Evolutionary conservation across 2,329 filamentous ascomycete genomes (phyloP), one percentile per base, ranked within the genome.

Genomic region (Tolypocladium album): DNA sequence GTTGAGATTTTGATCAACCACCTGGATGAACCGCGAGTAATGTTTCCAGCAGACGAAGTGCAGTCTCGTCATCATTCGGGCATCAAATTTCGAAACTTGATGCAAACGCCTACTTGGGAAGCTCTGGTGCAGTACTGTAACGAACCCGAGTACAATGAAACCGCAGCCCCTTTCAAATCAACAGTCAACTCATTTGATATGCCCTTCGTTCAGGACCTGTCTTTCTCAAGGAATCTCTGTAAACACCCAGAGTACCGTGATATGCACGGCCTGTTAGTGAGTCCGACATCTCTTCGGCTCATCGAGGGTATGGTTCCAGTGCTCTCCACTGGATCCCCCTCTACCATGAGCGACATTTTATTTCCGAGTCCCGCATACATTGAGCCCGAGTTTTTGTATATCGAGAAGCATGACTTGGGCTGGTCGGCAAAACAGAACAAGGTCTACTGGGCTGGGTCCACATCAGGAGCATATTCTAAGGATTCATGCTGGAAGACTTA

Each of bases 391-490:
- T 75, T 78, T 40, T 62, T 65, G 4, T 84, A 83, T 63, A 66
- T 75, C 2, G 65, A 69, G 0, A 38, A 62, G 0, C 56, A 71
- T 2, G 82, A 83, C 60, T 47, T 75, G 0, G 66, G 70, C 0
- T 86, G 82, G 81, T 67, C 77, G 0, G 56, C 71, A 4, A 86
- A 86, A 64, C 64, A 63, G 2, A 76, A 79, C 39, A 77, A 75
- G 3, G 64, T 85, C 0, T 85, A 85, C 67, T 86, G 83, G 83
- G 76, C 78, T 0, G 83, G 83, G 0, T 82, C 78, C 0, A 82
- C 75, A 0, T 84, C 82, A 0, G 83, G 82, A 2, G 80, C 76
- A 0, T 76, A 71, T 50, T 70, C 68, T 0, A 63, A 63, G 0
- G 67, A 70, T 12, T 62, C 67, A 3, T 58, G 67, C 0, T 82